Evolutionary conservation across 192 early-diverging fungal genomes (phyloP).

Genomic region (Rhizoclosmatium globosum): DNA sequence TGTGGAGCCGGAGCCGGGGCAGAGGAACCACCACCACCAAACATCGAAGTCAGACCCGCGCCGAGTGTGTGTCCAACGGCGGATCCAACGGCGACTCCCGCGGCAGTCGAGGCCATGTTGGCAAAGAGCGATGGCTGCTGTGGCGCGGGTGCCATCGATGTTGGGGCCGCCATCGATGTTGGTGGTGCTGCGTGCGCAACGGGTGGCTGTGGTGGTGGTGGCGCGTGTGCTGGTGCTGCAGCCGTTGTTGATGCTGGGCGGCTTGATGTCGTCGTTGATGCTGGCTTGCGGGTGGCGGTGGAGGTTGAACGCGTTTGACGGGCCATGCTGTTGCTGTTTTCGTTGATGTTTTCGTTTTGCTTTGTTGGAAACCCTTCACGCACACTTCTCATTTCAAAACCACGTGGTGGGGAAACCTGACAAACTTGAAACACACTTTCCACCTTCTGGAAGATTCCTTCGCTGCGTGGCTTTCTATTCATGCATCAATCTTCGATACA

Average conservation of each 20-base stretch:
- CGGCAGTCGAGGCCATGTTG: constrained; percentile 94
- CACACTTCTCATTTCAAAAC: too few relatives aligned
- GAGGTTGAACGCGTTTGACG: constrained; percentile 67
- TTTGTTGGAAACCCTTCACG: too few relatives aligned
- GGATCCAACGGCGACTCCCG: constrained; percentile 91
- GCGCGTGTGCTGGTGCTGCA: constrained; percentile 56
- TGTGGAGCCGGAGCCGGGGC: constrained; percentile 22
- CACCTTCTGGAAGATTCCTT: too few relatives aligned
- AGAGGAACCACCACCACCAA: constrained; percentile 38
- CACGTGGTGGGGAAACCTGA: too few relatives aligned
- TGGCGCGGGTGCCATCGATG: neutral
- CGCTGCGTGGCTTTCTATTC: too few relatives aligned
- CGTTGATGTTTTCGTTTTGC: constrained; percentile 18
- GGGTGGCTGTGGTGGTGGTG: constrained; percentile 33
- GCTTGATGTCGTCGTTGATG: constrained; percentile 55
- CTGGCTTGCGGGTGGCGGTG: constrained; percentile 8
- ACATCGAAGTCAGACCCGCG: constrained; percentile 53
- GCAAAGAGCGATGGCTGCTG: constrained; percentile 63
- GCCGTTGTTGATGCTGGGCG: constrained; percentile 57
- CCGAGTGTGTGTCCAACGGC: constrained; percentile 69
- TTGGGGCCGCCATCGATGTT: neutral
- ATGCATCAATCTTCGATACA: too few relatives aligned
- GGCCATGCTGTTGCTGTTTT: constrained; percentile 65
- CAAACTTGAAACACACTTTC: too few relatives aligned
- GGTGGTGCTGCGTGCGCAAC: constrained; percentile 36